Percentiles rank a stretch among this genome's conserved stretches.
Conservation (phyloP, 306 rosid genomes). For the Crataegus laevigata region DNA sequence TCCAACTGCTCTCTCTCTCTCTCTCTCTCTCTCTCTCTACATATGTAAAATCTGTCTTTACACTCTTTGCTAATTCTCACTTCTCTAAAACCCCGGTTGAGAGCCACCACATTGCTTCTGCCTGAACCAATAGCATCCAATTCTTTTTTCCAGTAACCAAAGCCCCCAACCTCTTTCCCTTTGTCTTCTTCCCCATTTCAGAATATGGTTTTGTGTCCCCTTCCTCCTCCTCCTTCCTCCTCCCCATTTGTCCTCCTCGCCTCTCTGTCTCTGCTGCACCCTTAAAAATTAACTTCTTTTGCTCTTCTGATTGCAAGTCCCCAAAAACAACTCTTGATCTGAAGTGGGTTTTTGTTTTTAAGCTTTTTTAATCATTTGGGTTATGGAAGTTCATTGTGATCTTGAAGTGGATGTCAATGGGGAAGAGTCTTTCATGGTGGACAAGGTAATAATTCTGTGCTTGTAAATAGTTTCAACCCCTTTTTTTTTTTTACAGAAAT, state of each 20-base stretch:
- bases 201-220: constrained; percentile 42
- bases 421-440: constrained; percentile 74
- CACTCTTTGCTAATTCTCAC: constrained; percentile 39
- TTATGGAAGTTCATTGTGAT: constrained; percentile 63
- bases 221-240: constrained; percentile 3
- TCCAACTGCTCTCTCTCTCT: constrained; percentile 9
- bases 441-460: constrained; percentile 48
- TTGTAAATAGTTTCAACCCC: not conserved
- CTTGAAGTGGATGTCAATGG: constrained; percentile 95
- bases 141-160: constrained; percentile 24
- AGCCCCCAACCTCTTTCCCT: constrained; percentile 25
- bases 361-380: not conserved
- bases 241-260: constrained; percentile 18
- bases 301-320: constrained; percentile 14
- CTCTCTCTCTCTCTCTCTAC: constrained; percentile 14
- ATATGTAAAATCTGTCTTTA: constrained; percentile 31
- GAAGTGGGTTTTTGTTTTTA: constrained; percentile 13
- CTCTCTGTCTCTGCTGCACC: constrained; percentile 24
- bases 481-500: not conserved
- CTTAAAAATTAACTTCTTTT: not conserved
- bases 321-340: constrained; percentile 18
- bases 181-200: constrained; percentile 52
- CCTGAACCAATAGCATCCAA: constrained; percentile 26
- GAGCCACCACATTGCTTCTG: constrained; percentile 27
- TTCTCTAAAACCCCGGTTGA: constrained; percentile 33